Base-by-base conservation (phyloP, 495 filamentous ascomycete genomes). In the Trypethelium eluteriae region DNA sequence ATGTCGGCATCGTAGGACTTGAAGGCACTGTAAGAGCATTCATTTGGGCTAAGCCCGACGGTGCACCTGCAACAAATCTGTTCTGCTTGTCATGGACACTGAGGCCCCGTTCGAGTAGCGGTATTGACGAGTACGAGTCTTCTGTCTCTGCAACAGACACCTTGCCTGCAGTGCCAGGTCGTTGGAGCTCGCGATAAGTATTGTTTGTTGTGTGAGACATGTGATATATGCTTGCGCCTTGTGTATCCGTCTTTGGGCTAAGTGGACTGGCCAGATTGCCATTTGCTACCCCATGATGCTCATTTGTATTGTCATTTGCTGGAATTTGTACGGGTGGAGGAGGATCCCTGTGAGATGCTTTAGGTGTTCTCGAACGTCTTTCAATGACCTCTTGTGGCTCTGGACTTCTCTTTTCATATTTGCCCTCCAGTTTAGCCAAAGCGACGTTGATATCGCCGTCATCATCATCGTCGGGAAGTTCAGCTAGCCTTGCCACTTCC, bases 371-470 rank as follows among this genome's bases (percentile, higher is more conserved):
- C 25, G n/a, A 7, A 11, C 36, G 10, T 14, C 7, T 34, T 5
- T 35, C 34, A 34, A 14, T 7, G 7, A 3, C 25, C 32, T 59
- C 25, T 36, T 59, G n/a, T 36, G 53, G 53, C 5, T 35, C 32
- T 36, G 53, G 53, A 59, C 53, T 59, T 18, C 36, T 59, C 32
- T 80, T 88, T 69, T 87, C 81, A 76, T 85, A 95, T 71, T 88
- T 92, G 5, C 94, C 94, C 79, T 99, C 95, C 3, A 99, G 82
- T 71, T 97, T 98, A 68, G 93, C 77, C 68, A 99, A 73, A 5
- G 94, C 92, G 14, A 93, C 91, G 73, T 97, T 94, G 62, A 97
- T 84, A 25, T 93, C 93, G n/a, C 93, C 93, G 75, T 94, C 91
- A 64, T 90, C 89, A 64, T 87, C 82, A 67, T 93, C 90, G 74